These are phyloP conservation scores for Kluyveromyces lactis DNA, from an alignment of 805 yeast species.

Conservation along the genomic window DNA sequence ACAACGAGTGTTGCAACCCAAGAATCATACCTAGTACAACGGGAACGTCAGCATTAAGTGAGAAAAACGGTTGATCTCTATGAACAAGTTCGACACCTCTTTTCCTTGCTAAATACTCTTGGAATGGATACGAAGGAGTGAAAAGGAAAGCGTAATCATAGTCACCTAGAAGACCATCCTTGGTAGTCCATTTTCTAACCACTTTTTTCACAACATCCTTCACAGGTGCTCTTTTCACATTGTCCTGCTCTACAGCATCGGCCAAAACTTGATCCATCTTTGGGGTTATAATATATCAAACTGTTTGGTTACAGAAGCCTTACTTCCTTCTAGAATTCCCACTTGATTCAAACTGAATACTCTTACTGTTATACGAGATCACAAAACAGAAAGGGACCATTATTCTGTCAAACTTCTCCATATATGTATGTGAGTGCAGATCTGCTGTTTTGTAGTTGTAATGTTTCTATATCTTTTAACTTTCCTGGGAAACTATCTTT, in stretches of 20 bases:
- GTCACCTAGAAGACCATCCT: slow-evolving; percentile 79
- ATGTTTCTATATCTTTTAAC: too few relatives aligned
- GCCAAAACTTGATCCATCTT: slow-evolving; percentile 2
- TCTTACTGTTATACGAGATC: too few relatives aligned
- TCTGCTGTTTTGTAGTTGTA: too few relatives aligned
- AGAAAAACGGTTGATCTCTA: slow-evolving; percentile 65
- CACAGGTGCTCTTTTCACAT: background rate
- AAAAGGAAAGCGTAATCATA: slow-evolving; percentile 75
- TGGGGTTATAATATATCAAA: too few relatives aligned
- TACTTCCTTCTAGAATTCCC: too few relatives aligned
- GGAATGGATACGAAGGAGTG: slow-evolving; percentile 72
- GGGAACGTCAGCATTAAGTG: slow-evolving; percentile 74
- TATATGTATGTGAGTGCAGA: too few relatives aligned
- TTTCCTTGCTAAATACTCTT: slow-evolving; percentile 18
- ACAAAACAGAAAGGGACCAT: too few relatives aligned
- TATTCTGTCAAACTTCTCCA: too few relatives aligned
- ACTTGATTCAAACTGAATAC: too few relatives aligned
- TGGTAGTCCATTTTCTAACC: slow-evolving; percentile 50
- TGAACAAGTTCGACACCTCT: slow-evolving; percentile 35
- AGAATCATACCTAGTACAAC: slow-evolving; percentile 64
- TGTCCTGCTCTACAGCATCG: slow-evolving; percentile 1
- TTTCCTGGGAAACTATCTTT: too few relatives aligned
- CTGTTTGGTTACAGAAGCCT: too few relatives aligned
- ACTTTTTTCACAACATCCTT: slow-evolving; percentile 11
- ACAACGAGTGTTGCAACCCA: slow-evolving; percentile 80